phyloP scores from a whole-genome alignment of 208 protist genomes.

The Novymonas esmeraldas region DNA sequence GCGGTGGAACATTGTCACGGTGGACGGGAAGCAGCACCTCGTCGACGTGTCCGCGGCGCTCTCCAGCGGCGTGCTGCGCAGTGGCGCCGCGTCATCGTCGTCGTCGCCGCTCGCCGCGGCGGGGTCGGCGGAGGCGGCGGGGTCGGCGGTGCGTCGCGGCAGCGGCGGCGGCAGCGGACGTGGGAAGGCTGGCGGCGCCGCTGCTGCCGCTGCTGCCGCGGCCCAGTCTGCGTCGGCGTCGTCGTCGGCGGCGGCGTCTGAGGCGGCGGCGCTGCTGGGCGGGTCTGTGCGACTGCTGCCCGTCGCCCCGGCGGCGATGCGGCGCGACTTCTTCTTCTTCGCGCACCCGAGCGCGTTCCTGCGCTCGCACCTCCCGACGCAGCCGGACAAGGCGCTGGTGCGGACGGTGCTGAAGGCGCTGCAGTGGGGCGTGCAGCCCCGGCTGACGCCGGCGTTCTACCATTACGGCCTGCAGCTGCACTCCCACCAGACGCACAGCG shows the following conservation, averaged over 20 bases:
- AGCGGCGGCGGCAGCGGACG: not conserved
- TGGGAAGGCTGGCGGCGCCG: not conserved
- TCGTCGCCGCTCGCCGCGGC: not conserved
- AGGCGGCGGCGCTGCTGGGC: too few relatives aligned
- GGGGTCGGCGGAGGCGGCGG: not conserved
- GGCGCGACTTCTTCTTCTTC: slow-evolving; percentile 79
- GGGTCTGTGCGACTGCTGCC: slow-evolving; percentile 10
- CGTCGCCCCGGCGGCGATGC: slow-evolving; percentile 21
- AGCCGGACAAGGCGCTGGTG: slow-evolving; percentile 46
- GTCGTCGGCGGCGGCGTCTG: not conserved
- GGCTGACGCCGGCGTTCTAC: slow-evolving; percentile 71
- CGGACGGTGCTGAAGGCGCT: slow-evolving; percentile 30
- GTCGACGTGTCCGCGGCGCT: slow-evolving; percentile 61
- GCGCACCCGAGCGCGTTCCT: slow-evolving; percentile 62
- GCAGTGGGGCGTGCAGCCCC: slow-evolving; percentile 59
- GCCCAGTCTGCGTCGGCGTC: not conserved
- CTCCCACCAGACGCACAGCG: slow-evolving; percentile 53
- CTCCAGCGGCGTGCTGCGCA: slow-evolving; percentile 41
- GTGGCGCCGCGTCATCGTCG: not conserved
- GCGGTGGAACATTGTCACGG: slow-evolving; percentile 74
- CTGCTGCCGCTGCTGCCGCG: slow-evolving; percentile 1
- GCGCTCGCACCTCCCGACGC: slow-evolving; percentile 60
- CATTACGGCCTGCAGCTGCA: slow-evolving; percentile 47
- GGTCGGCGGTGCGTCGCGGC: not conserved
- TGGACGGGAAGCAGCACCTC: slow-evolving; percentile 52